phyloP scores from a whole-genome alignment of 2,329 filamentous ascomycete genomes.

The Colletotrichum spinosum region DNA sequence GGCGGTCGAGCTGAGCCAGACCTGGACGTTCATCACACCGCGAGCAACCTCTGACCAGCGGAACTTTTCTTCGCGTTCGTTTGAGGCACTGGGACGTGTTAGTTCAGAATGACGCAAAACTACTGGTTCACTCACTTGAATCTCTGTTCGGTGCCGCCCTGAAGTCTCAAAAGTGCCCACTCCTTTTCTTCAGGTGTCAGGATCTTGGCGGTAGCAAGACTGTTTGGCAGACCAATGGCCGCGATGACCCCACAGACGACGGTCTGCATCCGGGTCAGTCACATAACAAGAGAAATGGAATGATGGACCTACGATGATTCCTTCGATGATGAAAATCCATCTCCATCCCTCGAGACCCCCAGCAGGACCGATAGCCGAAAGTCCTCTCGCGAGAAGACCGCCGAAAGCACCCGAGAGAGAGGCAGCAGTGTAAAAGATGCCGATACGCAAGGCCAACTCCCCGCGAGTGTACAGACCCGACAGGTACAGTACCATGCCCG shows the following conservation, averaged over 20 bases:
- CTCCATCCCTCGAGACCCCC: constrained; percentile 68
- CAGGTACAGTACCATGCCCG: constrained; percentile 76
- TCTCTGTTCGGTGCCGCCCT: constrained; percentile 49
- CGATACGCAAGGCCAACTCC: constrained; percentile 72
- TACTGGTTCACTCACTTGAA: constrained; percentile 41
- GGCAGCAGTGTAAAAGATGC: constrained; percentile 75
- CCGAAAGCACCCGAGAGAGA: constrained; percentile 74
- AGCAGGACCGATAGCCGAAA: constrained; percentile 68
- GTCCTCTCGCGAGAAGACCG: constrained; percentile 70
- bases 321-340: constrained; percentile 73
- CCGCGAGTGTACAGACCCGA: constrained; percentile 70
- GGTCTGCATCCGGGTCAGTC: constrained; percentile 54
- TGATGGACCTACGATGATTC: constrained; percentile 63
- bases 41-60: constrained; percentile 71
- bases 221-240: constrained; percentile 67
- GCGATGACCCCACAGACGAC: constrained; percentile 63
- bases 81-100: constrained; percentile 37
- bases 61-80: constrained; percentile 60
- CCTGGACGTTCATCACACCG: constrained; percentile 69
- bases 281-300: no score
- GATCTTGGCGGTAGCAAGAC: constrained; percentile 63
- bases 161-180: constrained; percentile 59
- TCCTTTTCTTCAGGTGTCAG: constrained; percentile 63
- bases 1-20: constrained; percentile 72
- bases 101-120: background rate